Evolutionary conservation across 2,329 filamentous ascomycete species (phyloP), one percentile per base, ranked within the genome.

Genomic region (Ceratocystis cubensis): DNA sequence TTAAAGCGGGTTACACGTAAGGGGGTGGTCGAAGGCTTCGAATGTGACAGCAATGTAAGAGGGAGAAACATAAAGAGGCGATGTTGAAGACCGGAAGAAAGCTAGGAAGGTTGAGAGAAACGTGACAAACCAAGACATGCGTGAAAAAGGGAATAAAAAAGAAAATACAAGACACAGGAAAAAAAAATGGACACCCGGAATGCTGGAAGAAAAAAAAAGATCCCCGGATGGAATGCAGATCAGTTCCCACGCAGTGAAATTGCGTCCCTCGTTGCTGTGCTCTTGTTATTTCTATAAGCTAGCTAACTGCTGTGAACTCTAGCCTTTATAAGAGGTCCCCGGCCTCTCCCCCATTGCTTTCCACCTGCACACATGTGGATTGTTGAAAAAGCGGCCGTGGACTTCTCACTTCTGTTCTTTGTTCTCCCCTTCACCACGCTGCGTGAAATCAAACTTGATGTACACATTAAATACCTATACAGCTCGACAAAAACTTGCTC

Each of bases 171-270:
- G 44, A 22, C n/a, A 33, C 30, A 5, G 25, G 10, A 20, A 22
- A 37, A 65, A 64, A 33, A 46, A 59, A 59, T 57, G 56, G 57
- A 61, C 64, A 59, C 53, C 50, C 25, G 56, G 30, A 30, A 30
- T 37, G 22, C 22, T 63, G 65, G 65, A 66, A 15, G 30, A 37
- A 25, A 37, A n/a, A 59, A 59, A 59, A 59, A 22, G 15, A 28
- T 30, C 56, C 56, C 28, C 53, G n/a, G 28, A 37, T n/a, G 56
- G 56, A 59, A 59, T 59, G 56, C 56, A 59, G 56, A 59, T 59
- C 56, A 59, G 28, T 59, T 59, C 56, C 28, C 28, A 20, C 37
- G 56, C 56, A 59, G 15, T 59, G 56, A 59, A 59, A 59, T 59
- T 59, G 28, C 56, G 28, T n/a, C 56, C 33, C 56, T 59, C 28